Conservation (phyloP, 306 rosid species). For the Malus fusca region DNA sequence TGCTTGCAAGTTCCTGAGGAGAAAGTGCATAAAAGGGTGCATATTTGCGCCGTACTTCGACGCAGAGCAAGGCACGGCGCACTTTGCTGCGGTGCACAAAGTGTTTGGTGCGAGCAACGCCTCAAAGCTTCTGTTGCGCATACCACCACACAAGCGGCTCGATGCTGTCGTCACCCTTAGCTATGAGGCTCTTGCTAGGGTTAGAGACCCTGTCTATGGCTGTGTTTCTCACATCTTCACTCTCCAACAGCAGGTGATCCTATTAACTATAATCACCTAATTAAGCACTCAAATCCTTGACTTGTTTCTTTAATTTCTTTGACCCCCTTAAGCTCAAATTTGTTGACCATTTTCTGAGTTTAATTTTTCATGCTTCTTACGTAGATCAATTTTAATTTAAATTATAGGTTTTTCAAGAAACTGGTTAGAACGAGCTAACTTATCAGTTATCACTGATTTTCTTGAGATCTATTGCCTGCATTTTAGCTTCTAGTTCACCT, state of each 20-base stretch:
- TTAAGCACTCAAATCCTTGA: background rate
- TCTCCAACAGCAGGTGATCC: conserved; percentile 78
- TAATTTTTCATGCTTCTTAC: background rate
- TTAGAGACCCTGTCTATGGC: conserved; percentile 85
- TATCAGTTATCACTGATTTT: no score
- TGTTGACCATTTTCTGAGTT: background rate
- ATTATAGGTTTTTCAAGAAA: background rate
- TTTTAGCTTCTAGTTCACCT: no score
- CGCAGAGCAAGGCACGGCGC: conserved; percentile 71
- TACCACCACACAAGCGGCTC: conserved; percentile 57
- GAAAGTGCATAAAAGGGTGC: conserved; percentile 81
- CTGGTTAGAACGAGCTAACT: no score
- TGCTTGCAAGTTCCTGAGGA: conserved; percentile 79
- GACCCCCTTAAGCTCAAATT: background rate
- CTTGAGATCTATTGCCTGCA: no score
- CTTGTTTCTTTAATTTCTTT: background rate
- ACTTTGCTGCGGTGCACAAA: conserved; percentile 90
- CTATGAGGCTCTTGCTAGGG: conserved; percentile 76
- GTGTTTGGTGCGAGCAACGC: conserved; percentile 98
- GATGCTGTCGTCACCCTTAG: conserved; percentile 78
- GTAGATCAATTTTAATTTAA: background rate
- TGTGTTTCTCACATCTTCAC: conserved; percentile 72
- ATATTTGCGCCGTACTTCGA: conserved; percentile 87
- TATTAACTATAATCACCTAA: background rate
- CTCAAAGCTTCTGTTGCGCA: conserved; percentile 62